A percentile compares a stretch with the other conserved stretches of the same genome.
These are phyloP conservation scores for Paramecium primaurelia DNA, from an alignment of 73 alveolate genomes.

Conservation along the genomic window DNA sequence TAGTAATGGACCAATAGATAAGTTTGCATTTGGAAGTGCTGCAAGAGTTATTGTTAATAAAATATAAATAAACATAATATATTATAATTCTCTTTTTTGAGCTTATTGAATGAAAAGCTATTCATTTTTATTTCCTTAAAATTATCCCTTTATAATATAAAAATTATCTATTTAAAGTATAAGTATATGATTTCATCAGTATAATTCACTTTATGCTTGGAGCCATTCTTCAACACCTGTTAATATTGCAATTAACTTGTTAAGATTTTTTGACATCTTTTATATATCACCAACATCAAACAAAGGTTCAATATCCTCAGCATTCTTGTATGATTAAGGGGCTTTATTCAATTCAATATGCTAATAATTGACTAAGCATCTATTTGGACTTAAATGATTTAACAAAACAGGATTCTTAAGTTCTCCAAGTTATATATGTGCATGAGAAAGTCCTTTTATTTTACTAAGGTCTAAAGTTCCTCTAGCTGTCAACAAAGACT, in stretches of 20 bases:
- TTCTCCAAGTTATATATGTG: background rate
- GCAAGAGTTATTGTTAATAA: background rate
- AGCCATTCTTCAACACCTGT: background rate
- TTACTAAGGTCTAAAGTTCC: background rate
- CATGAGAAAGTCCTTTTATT: background rate
- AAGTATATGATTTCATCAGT: background rate
- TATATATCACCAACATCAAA: background rate
- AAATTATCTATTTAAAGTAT: background rate
- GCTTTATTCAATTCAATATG: constrained; percentile 25
- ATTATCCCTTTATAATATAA: background rate
- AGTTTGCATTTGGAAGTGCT: background rate
- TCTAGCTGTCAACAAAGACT: background rate
- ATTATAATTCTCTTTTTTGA: background rate
- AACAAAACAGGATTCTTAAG: constrained; percentile 17
- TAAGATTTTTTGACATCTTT: background rate
- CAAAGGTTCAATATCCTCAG: background rate
- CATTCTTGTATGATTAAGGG: background rate
- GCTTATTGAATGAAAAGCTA: background rate
- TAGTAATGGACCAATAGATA: constrained; percentile 13
- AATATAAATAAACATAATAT: background rate
- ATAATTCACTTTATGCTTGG: background rate
- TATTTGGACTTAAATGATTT: constrained; percentile 30
- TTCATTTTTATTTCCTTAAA: background rate
- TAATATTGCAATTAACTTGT: background rate
- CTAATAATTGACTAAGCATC: constrained; percentile 25